Percentiles rank a stretch among this genome's conserved stretches.
phyloP scores from a whole-genome alignment of 805 yeast species.

The Suhomyces kilbournensis region DNA sequence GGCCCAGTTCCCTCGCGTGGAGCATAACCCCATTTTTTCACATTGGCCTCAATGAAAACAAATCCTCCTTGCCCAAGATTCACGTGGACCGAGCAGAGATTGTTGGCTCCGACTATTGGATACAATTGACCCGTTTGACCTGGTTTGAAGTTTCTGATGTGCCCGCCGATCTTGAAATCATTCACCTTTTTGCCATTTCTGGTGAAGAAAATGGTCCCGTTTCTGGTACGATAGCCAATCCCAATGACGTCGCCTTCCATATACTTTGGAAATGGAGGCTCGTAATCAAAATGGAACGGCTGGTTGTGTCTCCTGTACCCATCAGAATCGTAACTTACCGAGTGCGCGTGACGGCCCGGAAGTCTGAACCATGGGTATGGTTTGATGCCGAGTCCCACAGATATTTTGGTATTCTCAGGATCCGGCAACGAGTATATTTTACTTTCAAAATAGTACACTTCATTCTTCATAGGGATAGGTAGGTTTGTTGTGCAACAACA shows the following conservation, averaged over 20 bases:
- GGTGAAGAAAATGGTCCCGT: slow-evolving; percentile 89
- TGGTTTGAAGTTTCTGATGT: slow-evolving; percentile 65
- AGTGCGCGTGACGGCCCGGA: slow-evolving; percentile 87
- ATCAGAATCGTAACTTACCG: slow-evolving; percentile 82
- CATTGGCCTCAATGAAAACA: slow-evolving; percentile 89
- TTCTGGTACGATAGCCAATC: slow-evolving; percentile 76
- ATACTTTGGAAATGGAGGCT: slow-evolving; percentile 52
- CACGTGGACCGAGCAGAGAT: slow-evolving; percentile 78
- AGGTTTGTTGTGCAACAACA: slow-evolving; percentile 75
- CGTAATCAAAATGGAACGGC: slow-evolving; percentile 56
- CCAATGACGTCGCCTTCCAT: slow-evolving; percentile 91
- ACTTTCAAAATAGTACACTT: slow-evolving; percentile 84
- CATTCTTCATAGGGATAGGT: slow-evolving; percentile 80
- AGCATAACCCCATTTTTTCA: slow-evolving; percentile 95
- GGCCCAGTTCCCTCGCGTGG: slow-evolving; percentile 82
- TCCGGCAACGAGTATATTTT: slow-evolving; percentile 72
- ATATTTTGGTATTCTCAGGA: slow-evolving; percentile 52
- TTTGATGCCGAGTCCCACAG: slow-evolving; percentile 77
- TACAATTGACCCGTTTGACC: slow-evolving; percentile 50
- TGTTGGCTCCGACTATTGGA: slow-evolving; percentile 88
- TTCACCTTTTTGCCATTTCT: slow-evolving; percentile 87
- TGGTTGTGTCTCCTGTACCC: slow-evolving; percentile 80
- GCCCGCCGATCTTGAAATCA: slow-evolving; percentile 81
- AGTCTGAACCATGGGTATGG: slow-evolving; percentile 93
- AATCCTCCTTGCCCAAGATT: slow-evolving; percentile 88